Percentiles rank a stretch among this genome's conserved stretches.
Conservation (phyloP, 257 asterid genomes). For the Solanum appendiculatum region DNA sequence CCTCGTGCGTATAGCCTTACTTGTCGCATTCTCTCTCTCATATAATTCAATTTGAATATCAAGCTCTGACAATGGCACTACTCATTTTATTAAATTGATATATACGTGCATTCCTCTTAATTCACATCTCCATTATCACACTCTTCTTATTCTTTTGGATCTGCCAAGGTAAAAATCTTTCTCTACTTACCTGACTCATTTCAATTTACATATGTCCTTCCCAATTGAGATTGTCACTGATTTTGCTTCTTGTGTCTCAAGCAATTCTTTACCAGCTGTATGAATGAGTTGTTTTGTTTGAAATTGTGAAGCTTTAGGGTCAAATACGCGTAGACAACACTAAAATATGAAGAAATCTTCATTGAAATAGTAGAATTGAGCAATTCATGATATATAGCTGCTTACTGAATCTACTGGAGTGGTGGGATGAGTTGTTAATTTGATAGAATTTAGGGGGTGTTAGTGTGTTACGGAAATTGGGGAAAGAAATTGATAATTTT, state of each 20-base stretch:
- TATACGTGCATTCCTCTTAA: neutral
- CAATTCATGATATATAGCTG: neutral
- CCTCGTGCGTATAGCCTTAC: neutral
- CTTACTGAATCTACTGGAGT: neutral
- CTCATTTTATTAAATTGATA: neutral
- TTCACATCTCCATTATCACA: neutral
- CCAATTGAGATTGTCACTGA: too few relatives aligned
- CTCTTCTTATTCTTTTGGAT: neutral
- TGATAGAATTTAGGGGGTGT: neutral
- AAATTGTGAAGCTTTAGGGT: neutral
- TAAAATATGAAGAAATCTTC: neutral
- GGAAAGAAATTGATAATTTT: neutral
- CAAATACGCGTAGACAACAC: neutral
- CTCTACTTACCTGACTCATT: neutral
- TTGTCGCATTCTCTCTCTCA: neutral
- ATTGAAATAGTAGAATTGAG: neutral
- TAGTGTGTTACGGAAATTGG: neutral
- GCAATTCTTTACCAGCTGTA: neutral
- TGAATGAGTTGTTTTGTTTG: neutral
- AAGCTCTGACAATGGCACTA: neutral
- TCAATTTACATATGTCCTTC: neutral
- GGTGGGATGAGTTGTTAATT: neutral
- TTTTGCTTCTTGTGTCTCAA: neutral
- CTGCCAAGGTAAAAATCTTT: neutral
- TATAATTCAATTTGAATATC: neutral